Evolutionary conservation across 257 asterid species (phyloP).

Genomic region (Forsythia suspensa): DNA sequence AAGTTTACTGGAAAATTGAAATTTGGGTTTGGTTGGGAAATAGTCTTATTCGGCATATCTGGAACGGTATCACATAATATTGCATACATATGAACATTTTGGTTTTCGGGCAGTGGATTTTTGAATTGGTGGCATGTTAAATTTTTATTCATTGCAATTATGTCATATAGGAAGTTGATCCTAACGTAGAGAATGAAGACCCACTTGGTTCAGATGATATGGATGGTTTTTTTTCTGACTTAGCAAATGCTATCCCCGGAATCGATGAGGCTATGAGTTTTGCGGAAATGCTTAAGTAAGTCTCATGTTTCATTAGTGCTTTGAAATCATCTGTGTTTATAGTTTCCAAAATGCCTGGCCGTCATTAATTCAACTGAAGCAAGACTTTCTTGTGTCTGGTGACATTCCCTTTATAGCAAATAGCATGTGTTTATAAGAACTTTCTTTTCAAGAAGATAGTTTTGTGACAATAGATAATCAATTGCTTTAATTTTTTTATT

Average conservation of each 20-base stretch:
- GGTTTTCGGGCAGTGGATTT: neutral
- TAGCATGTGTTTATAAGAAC: neutral
- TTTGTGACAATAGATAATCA: neutral
- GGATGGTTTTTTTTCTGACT: conserved; percentile 82
- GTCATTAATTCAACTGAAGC: neutral
- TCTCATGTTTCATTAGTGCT: conserved; percentile 16
- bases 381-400: neutral
- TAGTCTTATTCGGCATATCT: neutral
- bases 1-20: neutral
- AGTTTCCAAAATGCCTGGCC: neutral
- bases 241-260: conserved; percentile 93
- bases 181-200: conserved; percentile 80
- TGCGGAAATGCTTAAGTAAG: conserved; percentile 96
- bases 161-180: conserved; percentile 81
- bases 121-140: neutral
- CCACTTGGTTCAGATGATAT: conserved; percentile 48
- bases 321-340: neutral
- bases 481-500: neutral
- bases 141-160: neutral
- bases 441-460: neutral
- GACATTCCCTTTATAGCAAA: neutral
- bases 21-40: neutral
- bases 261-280: conserved; percentile 99
- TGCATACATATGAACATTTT: neutral
- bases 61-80: neutral